Base-by-base conservation (phyloP, 306 rosid species). In the Macrotyloma uniflorum region DNA sequence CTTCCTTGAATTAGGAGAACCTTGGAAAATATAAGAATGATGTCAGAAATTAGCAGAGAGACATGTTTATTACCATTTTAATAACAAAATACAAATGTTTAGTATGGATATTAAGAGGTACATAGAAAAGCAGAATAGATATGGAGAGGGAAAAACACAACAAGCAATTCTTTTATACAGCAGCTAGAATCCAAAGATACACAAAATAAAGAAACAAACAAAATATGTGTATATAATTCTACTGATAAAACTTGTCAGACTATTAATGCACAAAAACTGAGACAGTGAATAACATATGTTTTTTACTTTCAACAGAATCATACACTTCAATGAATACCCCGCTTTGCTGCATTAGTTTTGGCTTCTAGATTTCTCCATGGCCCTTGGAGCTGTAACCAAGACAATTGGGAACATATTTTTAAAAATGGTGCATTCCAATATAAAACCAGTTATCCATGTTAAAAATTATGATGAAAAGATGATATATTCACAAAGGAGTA, bases 351-450 rank as follows among this genome's bases (percentile, higher is more conserved):
- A 70, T 79, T 84, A 94, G 84, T 74, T 90, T 79, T 83, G 92
- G 88, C 81, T 93, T 85, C 86, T 89, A 80, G 92, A 86, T 76
- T 92, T 92, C 85, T 91, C 97, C 85, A 85, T 62, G 40, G 91
- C 89, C 84, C 97, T 93, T 63, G 99, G 99, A 79, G 97, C 99
- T 95, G 93, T 85, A 88, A 78, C 22, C 61, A 84, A 74, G 30
- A 54, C 64, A 58, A 64, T 78, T 23, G 1, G 16, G 47, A 23
- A 63, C 66, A 71, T 20, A 22, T 8, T 66, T 47, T 67, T 58
- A 77, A 26, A 40, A 76, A 42, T 53, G 58, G 53, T 46, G 18
- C 14, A 50, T 77, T 71, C 45, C 9, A 30, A 63, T 47, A 68
- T 61, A 45, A 62, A 51, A 59, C 23, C 47, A 64, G 22, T 65